phyloP scores from a whole-genome alignment of 1,139 yeast genomes.

The Taphrina pruni region DNA sequence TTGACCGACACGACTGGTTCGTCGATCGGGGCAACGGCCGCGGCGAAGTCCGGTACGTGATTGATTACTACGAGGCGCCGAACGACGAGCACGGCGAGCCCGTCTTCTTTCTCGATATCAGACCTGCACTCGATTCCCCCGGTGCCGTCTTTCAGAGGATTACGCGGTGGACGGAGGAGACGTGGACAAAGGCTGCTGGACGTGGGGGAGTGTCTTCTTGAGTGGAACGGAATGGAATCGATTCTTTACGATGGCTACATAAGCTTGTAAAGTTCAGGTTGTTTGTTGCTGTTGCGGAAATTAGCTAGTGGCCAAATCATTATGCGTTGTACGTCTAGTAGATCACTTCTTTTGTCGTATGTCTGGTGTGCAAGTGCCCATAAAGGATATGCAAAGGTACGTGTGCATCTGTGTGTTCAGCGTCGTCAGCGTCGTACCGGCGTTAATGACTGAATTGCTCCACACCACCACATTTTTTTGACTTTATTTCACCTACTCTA shows the following conservation, averaged over 20 bases:
- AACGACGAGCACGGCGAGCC: conserved; percentile 91
- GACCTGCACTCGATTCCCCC: conserved; percentile 81
- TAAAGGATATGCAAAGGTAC: no score
- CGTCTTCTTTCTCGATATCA: conserved; percentile 85
- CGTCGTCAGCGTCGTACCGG: no score
- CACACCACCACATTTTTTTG: conserved; percentile 1
- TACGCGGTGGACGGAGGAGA: conserved; percentile 36
- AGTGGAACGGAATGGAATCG: no score
- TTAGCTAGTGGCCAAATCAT: background rate
- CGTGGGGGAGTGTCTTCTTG: conserved; percentile 13
- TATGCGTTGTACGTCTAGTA: no score
- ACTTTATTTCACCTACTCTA: no score
- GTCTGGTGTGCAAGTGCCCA: no score
- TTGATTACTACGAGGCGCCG: conserved; percentile 92
- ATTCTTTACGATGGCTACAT: no score
- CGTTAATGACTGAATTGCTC: background rate
- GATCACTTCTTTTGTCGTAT: no score
- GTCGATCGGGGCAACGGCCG: conserved; percentile 65
- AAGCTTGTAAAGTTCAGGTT: no score
- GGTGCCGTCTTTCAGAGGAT: conserved; percentile 38
- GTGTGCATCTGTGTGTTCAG: no score
- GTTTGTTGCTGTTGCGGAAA: background rate
- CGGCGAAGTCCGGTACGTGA: conserved; percentile 76
- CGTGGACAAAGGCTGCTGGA: conserved; percentile 40
- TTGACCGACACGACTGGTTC: conserved; percentile 99